phyloP scores from a whole-genome alignment of 2,329 filamentous ascomycete species.

The Dothidotthia symphoricarpi region DNA sequence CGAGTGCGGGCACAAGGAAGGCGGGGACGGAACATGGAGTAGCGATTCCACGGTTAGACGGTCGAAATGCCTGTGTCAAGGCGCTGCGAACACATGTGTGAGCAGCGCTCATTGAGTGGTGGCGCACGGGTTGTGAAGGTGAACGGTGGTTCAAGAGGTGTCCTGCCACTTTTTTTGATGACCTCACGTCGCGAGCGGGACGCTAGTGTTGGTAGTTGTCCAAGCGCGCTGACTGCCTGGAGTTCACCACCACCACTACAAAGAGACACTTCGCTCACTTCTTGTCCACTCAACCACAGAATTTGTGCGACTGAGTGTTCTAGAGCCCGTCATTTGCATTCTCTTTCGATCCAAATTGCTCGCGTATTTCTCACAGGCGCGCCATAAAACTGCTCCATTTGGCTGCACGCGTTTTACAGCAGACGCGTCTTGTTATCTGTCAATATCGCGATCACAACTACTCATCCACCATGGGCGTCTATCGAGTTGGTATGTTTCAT shows the following conservation, averaged over 20 bases:
- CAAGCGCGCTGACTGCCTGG: conserved; percentile 8
- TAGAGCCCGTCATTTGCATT: too few relatives aligned
- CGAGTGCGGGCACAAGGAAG: conserved; percentile 37
- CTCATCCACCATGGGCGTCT: conserved; percentile 26
- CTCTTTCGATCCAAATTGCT: too few relatives aligned
- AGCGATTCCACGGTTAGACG: conserved; percentile 19
- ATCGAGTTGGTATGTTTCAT: conserved; percentile 25
- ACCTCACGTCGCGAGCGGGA: background rate
- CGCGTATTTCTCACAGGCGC: too few relatives aligned
- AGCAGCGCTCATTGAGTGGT: conserved; percentile 40
- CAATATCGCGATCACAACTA: background rate
- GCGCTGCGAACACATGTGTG: conserved; percentile 40
- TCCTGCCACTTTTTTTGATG: conserved; percentile 23
- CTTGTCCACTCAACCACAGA: too few relatives aligned
- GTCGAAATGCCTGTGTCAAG: conserved; percentile 38
- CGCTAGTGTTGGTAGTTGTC: background rate
- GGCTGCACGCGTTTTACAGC: conserved; percentile 2
- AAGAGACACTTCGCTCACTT: conserved; percentile 6
- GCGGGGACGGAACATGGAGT: conserved; percentile 28
- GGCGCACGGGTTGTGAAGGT: conserved; percentile 13
- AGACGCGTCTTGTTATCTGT: background rate
- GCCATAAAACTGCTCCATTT: conserved; percentile 1
- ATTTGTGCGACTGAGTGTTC: too few relatives aligned
- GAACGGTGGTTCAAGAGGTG: conserved; percentile 14
- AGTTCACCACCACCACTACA: conserved; percentile 9